phyloP scores from a whole-genome alignment of 2,329 filamentous ascomycete species.

The Domatiomyces catenatus region DNA sequence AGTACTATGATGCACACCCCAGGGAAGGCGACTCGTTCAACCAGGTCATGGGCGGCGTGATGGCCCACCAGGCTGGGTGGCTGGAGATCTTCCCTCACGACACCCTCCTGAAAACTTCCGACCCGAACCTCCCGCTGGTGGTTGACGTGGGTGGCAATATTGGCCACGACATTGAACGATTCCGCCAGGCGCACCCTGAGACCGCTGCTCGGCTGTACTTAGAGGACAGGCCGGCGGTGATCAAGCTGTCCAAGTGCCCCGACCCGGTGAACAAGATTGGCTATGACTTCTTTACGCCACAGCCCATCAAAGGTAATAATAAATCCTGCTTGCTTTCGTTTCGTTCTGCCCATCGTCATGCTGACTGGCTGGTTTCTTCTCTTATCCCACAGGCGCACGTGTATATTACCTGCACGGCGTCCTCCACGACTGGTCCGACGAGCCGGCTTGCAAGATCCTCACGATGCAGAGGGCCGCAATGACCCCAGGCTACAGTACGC shows the following conservation, averaged over 20 bases:
- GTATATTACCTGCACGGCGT: conserved; percentile 16
- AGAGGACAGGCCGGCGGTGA: conserved; percentile 25
- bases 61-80: background rate
- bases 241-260: conserved; percentile 16
- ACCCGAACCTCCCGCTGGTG: conserved; percentile 8
- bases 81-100: conserved; percentile 5
- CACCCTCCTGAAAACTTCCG: conserved; percentile 7
- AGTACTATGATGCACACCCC: background rate
- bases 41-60: background rate
- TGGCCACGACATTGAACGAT: conserved; percentile 15
- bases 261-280: conserved; percentile 14
- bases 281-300: conserved; percentile 22
- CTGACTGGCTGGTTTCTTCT: background rate
- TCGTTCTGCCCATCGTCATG: too few relatives aligned
- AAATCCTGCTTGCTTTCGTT: too few relatives aligned
- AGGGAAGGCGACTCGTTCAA: background rate
- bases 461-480: background rate
- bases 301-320: conserved; percentile 19
- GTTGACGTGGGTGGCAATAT: conserved; percentile 18
- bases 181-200: conserved; percentile 8
- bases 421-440: conserved; percentile 17
- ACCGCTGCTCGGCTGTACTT: conserved; percentile 17
- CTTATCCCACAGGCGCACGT: conserved; percentile 4
- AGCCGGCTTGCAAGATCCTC: conserved; percentile 10
- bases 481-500: background rate